Evolutionary conservation across 345 rosid genomes (phyloP).

Genomic region (Psidium friedrichsthalianum): DNA sequence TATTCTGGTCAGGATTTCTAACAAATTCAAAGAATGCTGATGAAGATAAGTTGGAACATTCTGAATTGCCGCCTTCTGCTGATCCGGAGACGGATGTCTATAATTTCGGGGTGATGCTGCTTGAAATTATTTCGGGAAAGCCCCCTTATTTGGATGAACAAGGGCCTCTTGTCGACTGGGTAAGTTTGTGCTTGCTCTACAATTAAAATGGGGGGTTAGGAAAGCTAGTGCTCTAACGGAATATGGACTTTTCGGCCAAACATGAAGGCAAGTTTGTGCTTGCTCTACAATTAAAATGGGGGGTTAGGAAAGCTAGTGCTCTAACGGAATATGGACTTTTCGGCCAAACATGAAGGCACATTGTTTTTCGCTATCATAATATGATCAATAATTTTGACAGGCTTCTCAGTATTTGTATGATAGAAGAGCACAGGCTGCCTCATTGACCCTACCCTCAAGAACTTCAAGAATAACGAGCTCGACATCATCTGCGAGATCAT

Average conservation of each 20-base stretch:
- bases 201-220: not conserved
- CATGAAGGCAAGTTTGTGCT: no score
- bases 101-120: constrained; percentile 63
- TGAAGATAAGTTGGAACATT: constrained; percentile 34
- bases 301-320: no score
- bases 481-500: constrained; percentile 51
- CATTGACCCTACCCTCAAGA: constrained; percentile 58
- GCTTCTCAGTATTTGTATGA: constrained; percentile 52
- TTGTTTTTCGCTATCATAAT: not conserved
- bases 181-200: constrained; percentile 6
- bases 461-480: constrained; percentile 61
- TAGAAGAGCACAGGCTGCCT: constrained; percentile 28
- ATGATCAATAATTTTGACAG: constrained; percentile 17
- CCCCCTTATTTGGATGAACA: constrained; percentile 56
- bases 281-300: no score
- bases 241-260: not conserved
- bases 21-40: constrained; percentile 15
- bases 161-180: constrained; percentile 68
- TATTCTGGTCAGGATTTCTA: constrained; percentile 16
- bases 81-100: constrained; percentile 60
- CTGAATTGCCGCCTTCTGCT: constrained; percentile 26
- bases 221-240: not conserved
- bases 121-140: constrained; percentile 84
- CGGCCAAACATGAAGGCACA: no score
- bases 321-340: not conserved